Percentiles rank a stretch among this genome's conserved stretches.
These are phyloP conservation scores for Trametes sanguinea DNA, from an alignment of 768 basidiomycete species.

Conservation along the genomic window DNA sequence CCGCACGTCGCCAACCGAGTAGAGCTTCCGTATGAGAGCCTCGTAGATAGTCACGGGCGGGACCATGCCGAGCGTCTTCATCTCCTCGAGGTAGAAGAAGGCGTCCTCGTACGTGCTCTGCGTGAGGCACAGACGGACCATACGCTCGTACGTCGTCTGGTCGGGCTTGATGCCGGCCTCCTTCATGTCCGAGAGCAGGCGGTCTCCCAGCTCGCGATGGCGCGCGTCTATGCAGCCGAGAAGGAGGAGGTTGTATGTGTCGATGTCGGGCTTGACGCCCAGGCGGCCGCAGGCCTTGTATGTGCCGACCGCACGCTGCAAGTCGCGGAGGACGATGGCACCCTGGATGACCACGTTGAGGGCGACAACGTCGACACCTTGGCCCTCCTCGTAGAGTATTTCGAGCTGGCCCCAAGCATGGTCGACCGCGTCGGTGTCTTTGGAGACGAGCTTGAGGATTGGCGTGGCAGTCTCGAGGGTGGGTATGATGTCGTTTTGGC, in stretches of 20 bases:
- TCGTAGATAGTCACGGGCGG: constrained; percentile 62
- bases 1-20: constrained; percentile 57
- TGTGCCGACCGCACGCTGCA: constrained; percentile 77
- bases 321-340: constrained; percentile 57
- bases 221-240: constrained; percentile 58
- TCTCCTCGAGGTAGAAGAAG: constrained; percentile 86
- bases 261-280: constrained; percentile 54
- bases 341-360: constrained; percentile 71
- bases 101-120: constrained; percentile 81
- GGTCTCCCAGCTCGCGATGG: constrained; percentile 69
- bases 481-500: constrained; percentile 50
- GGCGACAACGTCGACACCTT: constrained; percentile 55
- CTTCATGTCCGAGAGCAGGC: constrained; percentile 68
- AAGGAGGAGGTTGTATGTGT: constrained; percentile 71
- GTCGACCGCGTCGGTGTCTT: constrained; percentile 58
- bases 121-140: constrained; percentile 71
- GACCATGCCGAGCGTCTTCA: constrained; percentile 64
- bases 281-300: constrained; percentile 66
- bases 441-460: constrained; percentile 50
- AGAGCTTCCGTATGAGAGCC: constrained; percentile 59
- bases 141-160: constrained; percentile 60
- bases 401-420: constrained; percentile 64
- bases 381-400: constrained; percentile 54
- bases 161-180: constrained; percentile 56
- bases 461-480: constrained; percentile 53